Percentiles rank a stretch among this genome's conserved stretches.
Evolutionary conservation across 2,329 filamentous ascomycete genomes (phyloP).

Genomic region (Paraphoma sp.): DNA sequence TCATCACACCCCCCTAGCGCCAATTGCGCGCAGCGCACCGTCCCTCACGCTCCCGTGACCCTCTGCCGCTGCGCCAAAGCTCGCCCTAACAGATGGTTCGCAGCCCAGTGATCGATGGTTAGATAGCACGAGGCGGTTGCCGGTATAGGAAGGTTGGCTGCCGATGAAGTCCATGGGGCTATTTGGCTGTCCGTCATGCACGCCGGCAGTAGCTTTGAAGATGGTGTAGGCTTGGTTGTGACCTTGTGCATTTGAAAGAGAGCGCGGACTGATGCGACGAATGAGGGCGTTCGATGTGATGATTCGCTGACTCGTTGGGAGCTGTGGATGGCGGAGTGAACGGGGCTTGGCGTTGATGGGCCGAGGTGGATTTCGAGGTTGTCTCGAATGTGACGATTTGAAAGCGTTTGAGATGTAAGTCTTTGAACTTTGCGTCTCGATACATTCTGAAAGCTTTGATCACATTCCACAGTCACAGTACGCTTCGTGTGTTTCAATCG

Average conservation of each 20-base stretch:
- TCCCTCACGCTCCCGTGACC: constrained; percentile 19
- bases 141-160: constrained; percentile 28
- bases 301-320: constrained; percentile 7
- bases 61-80: constrained; percentile 16
- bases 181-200: no score
- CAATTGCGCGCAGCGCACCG: neutral
- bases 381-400: neutral
- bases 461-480: no score
- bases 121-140: constrained; percentile 16
- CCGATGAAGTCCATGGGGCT: neutral
- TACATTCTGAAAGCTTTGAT: no score
- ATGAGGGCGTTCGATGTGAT: neutral
- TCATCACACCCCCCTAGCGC: constrained; percentile 1
- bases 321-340: constrained; percentile 7
- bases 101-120: constrained; percentile 40
- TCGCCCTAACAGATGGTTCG: constrained; percentile 33
- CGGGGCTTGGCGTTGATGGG: constrained; percentile 6
- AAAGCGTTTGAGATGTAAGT: neutral
- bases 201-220: neutral
- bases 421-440: no score
- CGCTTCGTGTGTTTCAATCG: no score
- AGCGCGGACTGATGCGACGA: neutral
- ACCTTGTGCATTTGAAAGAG: neutral
- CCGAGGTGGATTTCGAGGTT: neutral
- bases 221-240: neutral